Base-by-base conservation (phyloP, 495 filamentous ascomycete species). In the Penicillium parvum region DNA sequence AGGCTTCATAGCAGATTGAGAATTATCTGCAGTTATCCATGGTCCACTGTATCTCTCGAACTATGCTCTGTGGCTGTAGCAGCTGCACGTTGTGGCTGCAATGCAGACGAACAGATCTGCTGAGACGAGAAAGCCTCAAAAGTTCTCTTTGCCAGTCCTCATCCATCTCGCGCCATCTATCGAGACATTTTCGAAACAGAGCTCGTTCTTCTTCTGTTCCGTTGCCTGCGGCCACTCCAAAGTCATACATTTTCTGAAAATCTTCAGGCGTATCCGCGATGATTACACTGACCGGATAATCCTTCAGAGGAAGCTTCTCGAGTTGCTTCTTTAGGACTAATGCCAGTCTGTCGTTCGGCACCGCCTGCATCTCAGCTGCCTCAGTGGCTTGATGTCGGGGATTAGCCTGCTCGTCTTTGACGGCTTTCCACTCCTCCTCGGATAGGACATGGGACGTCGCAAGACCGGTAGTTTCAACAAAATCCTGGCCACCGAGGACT, bases 281-380 rank as follows among this genome's bases (percentile, higher is more conserved):
- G 34, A 49, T 49, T 1, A 49, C 46, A 49, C 46, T 49, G 40
- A 49, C 46, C 26, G 46, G 46, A 49, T 39, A 49, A 34, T 34
- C 46, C 46, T 29, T 39, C 1, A 49, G 37, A 39, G 14, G 39
- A 33, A 34, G 39, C 40, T 39, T 49, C 18, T 49, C 46, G 12
- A 49, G 46, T 49, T 49, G 46, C 9, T 43, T 49, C 15, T 39
- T 49, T 14, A 5, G 20, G 34, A 5, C 39, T 15, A 49, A 49
- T 39, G 46, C 28, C 40, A 3, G 39, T 49, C 46, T 39, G 27
- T 49, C 33, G 10, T 43, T 43, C 27, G 46, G 27, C 34, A 12
- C 39, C 40, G 39, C 38, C 33, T 43, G 45, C 38, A 49, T 5
- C 40, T 49, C 46, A 43, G 46, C 46, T 43, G 46, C 46, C 39